Conservation (phyloP, 139 green algal genomes). For the Deuterostichococcus epilithicus region DNA sequence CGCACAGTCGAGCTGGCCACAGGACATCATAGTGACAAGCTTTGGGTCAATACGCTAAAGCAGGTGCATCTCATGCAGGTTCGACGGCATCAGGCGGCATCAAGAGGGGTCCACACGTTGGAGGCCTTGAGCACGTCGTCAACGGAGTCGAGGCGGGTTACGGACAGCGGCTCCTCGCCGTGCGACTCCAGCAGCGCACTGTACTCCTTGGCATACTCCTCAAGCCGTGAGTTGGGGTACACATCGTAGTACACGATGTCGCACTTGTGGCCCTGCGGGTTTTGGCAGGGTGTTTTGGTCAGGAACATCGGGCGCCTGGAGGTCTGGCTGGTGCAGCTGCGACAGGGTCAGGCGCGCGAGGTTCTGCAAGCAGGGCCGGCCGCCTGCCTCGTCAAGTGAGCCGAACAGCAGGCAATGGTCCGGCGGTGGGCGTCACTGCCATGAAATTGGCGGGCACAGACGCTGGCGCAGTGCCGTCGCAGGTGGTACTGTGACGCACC, state of each 20-base stretch:
- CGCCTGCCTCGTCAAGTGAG: no score
- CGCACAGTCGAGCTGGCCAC: neutral
- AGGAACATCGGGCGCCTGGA: no score
- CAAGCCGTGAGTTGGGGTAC: conserved; percentile 81
- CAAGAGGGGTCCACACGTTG: conserved; percentile 68
- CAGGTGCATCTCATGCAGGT: neutral
- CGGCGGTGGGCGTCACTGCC: no score
- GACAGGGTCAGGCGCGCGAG: no score
- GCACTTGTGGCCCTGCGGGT: conserved; percentile 98
- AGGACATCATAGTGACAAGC: neutral
- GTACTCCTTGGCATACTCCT: conserved; percentile 74
- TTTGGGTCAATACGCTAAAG: neutral
- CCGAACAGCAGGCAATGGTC: no score
- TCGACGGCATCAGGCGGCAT: neutral
- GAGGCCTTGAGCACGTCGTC: conserved; percentile 88
- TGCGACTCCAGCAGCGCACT: conserved; percentile 67
- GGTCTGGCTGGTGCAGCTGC: no score
- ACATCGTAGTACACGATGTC: conserved; percentile 97
- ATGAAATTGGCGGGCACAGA: no score
- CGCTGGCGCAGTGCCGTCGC: no score
- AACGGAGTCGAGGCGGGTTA: conserved; percentile 66
- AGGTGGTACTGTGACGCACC: no score
- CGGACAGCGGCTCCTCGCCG: conserved; percentile 71
- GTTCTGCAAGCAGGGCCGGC: no score
- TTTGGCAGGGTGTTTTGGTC: conserved; percentile 45